A percentile compares a stretch with the other conserved stretches of the same genome.
phyloP scores from a whole-genome alignment of 352 stramenopile species.

The Globisporangium viniferum region DNA sequence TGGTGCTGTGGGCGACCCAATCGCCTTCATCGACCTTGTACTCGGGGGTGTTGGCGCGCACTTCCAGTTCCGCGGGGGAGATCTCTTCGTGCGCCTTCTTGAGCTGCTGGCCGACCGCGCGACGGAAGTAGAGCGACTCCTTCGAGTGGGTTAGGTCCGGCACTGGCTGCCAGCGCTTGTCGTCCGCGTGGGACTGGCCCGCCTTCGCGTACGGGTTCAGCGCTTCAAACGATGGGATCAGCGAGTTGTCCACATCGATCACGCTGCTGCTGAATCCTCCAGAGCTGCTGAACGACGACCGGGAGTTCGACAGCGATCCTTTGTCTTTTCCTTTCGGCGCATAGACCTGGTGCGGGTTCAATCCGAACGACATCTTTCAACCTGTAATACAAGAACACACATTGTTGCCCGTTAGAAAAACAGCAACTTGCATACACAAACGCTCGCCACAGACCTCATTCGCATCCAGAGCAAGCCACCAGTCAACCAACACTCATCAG shows the following conservation, averaged over 20 bases:
- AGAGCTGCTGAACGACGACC: constrained; percentile 7
- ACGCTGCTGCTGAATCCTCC: constrained; percentile 22
- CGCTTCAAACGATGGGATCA: constrained; percentile 64
- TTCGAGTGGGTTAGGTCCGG: constrained; percentile 75
- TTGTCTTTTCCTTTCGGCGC: not conserved
- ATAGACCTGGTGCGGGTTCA: constrained; percentile 15
- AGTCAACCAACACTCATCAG: not conserved
- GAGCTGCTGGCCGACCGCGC: constrained; percentile 64
- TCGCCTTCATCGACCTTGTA: constrained; percentile 85
- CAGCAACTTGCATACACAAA: not conserved
- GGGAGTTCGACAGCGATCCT: not conserved
- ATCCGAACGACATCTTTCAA: constrained; percentile 30
- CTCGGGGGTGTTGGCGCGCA: constrained; percentile 86
- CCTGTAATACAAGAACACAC: not conserved
- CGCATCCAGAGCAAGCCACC: not conserved
- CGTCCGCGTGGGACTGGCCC: constrained; percentile 40
- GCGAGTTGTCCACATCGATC: constrained; percentile 38
- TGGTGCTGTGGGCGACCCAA: constrained; percentile 83
- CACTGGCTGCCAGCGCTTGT: constrained; percentile 76
- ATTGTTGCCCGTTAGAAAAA: not conserved
- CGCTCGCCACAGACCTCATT: not conserved
- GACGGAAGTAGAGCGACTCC: constrained; percentile 79
- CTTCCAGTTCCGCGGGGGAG: constrained; percentile 76
- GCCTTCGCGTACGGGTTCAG: constrained; percentile 76
- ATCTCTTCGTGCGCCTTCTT: constrained; percentile 81